A percentile compares a stretch with the other conserved stretches of the same genome.
Conservation (phyloP, 805 yeast genomes). For the Suhomyces sp. region DNA sequence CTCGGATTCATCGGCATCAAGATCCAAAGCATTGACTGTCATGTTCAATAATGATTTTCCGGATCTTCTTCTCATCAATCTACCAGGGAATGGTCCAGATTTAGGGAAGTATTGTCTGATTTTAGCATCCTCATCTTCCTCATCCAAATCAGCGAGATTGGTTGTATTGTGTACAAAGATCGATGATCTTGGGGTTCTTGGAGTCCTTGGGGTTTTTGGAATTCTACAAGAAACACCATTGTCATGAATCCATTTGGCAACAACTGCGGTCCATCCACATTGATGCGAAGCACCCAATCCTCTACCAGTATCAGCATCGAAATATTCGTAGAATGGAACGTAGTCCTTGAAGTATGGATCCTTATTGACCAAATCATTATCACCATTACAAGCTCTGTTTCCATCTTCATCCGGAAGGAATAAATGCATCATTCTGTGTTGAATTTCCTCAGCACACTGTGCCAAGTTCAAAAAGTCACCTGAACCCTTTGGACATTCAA, state of each 20-base stretch:
- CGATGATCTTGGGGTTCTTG: slow-evolving; percentile 26
- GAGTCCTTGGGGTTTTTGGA: slow-evolving; percentile 45
- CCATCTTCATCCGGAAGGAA: slow-evolving; percentile 68
- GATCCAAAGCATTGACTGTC: slow-evolving; percentile 65
- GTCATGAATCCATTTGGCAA: slow-evolving; percentile 88
- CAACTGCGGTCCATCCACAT: slow-evolving; percentile 95
- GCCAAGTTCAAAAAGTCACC: slow-evolving; percentile 77
- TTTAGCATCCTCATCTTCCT: slow-evolving; percentile 27
- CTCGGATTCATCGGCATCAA: slow-evolving; percentile 58
- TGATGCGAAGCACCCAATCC: slow-evolving; percentile 94
- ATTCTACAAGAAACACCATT: slow-evolving; percentile 70
- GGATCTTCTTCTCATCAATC: slow-evolving; percentile 63
- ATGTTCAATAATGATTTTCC: slow-evolving; percentile 71
- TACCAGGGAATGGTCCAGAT: slow-evolving; percentile 51
- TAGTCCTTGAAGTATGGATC: slow-evolving; percentile 75
- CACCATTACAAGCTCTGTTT: slow-evolving; percentile 78
- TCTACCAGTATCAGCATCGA: slow-evolving; percentile 92
- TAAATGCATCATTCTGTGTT: slow-evolving; percentile 77
- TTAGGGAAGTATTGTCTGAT: slow-evolving; percentile 44
- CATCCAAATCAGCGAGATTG: slow-evolving; percentile 17
- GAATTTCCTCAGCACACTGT: slow-evolving; percentile 86
- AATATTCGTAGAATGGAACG: slow-evolving; percentile 81
- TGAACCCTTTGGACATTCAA: slow-evolving; percentile 85
- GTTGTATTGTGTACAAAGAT: slow-evolving; percentile 19
- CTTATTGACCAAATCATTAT: slow-evolving; percentile 47